phyloP scores from a whole-genome alignment of 768 basidiomycete species.

The Nevesoporus exiguus region DNA sequence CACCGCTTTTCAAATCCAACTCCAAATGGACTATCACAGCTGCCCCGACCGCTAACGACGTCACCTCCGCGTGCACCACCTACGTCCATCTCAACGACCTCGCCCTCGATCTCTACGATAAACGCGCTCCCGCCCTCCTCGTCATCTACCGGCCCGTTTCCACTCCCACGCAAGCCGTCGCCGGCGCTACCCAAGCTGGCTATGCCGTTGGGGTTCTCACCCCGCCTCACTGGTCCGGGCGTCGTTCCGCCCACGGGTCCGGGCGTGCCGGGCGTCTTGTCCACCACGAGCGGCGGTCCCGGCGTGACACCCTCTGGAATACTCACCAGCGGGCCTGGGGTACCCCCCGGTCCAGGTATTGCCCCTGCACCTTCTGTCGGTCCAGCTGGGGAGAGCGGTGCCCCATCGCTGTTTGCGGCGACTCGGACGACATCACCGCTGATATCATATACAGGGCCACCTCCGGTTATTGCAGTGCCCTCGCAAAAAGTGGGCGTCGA shows the following conservation, averaged over 20 bases:
- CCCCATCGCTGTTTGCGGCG: slow-evolving; percentile 9
- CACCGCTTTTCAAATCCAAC: slow-evolving; percentile 25
- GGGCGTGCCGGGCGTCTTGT: slow-evolving; percentile 26
- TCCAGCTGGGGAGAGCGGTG: slow-evolving; percentile 8
- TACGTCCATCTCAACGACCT: slow-evolving; percentile 8
- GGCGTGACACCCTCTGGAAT: slow-evolving; percentile 24
- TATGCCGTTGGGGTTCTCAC: slow-evolving; percentile 27
- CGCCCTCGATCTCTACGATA: slow-evolving; percentile 19
- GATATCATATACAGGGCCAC: slow-evolving; percentile 17
- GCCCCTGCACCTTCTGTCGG: slow-evolving; percentile 18
- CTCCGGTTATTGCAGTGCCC: slow-evolving; percentile 1
- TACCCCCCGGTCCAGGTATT: slow-evolving; percentile 29
- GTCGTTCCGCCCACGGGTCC: slow-evolving; percentile 29
- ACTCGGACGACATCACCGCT: slow-evolving; percentile 25
- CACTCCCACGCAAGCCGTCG: slow-evolving; percentile 24
- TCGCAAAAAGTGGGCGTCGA: slow-evolving; percentile 22
- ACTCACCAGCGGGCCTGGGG: slow-evolving; percentile 29
- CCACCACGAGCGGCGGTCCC: slow-evolving; percentile 13
- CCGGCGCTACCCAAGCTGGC: slow-evolving; percentile 28
- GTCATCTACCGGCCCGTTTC: slow-evolving; percentile 17
- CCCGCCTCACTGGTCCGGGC: slow-evolving; percentile 30
- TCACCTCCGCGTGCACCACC: slow-evolving; percentile 39
- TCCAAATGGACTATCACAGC: slow-evolving; percentile 21
- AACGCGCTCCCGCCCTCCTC: slow-evolving; percentile 17
- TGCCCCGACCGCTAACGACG: slow-evolving; percentile 24